Evolutionary conservation across 306 rosid genomes (phyloP).

Genomic region (Corylus americana): DNA sequence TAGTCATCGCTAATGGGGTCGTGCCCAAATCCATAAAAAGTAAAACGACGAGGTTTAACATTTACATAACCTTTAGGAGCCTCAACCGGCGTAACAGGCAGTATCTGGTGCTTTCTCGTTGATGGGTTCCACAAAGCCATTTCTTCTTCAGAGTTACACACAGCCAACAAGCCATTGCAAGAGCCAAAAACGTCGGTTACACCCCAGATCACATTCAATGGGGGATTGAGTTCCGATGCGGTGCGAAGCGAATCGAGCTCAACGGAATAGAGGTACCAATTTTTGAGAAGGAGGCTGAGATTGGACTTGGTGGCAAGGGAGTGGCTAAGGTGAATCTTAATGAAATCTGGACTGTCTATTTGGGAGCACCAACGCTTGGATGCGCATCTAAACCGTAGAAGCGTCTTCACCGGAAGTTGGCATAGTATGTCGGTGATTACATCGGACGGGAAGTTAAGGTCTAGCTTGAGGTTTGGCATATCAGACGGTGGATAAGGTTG

Average conservation of each 20-base stretch:
- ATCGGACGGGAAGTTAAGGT: background rate
- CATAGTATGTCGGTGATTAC: background rate
- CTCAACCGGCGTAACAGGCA: background rate
- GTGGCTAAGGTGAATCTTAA: background rate
- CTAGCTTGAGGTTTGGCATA: background rate
- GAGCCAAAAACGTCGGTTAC: background rate
- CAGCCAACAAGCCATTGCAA: conserved; percentile 5
- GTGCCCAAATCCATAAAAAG: conserved; percentile 1
- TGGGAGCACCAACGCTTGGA: conserved; percentile 2
- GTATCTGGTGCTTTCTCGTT: background rate
- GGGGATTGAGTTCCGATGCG: background rate
- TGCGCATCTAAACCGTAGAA: background rate
- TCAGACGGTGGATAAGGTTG: background rate
- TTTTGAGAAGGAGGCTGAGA: background rate
- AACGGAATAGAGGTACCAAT: background rate
- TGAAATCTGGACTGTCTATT: conserved; percentile 4
- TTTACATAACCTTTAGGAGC: background rate
- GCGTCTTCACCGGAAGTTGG: conserved; percentile 11
- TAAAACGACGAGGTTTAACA: background rate
- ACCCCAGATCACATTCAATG: conserved; percentile 4
- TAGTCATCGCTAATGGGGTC: conserved; percentile 4
- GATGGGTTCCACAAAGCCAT: conserved; percentile 4
- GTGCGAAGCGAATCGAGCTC: background rate
- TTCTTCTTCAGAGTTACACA: conserved; percentile 2
- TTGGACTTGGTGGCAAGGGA: background rate